Base-by-base conservation (phyloP, 2,329 filamentous ascomycete genomes). In the Fusarium transvaalense region DNA sequence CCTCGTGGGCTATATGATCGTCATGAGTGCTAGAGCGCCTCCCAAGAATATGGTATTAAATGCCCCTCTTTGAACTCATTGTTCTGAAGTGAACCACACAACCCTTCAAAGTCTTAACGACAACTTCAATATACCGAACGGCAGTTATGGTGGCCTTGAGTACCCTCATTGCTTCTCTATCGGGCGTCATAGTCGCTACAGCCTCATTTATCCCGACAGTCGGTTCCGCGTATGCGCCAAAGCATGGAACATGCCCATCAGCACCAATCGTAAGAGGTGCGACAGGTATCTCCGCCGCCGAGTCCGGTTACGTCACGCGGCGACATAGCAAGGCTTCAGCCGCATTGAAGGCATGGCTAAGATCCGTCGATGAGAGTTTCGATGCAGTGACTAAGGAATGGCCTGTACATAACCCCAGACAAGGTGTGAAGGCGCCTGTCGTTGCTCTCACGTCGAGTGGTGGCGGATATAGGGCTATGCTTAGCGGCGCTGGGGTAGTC, bases 391-490 rank as follows among this genome's bases (percentile, higher is more conserved):
- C 19, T 3, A 56, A 31, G 10, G 23, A 19, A 9, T 60, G 56
- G 51, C 4, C 23, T 29, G 15, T 14, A 2, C 10, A 52, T 9
- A 3, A 10, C n/a, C 23, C 19, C 2, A 21, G 15, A 42, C 35
- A 57, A 1, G 17, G n/a, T 15, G 6, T 3, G 0, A 41, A n/a
- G 23, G 51, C 42, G 4, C 56, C 51, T 5, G 42, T 60, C 6
- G 17, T 60, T 25, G 56, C 56, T 37, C 56, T 60, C 2, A 60
- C 56, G 10, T 60, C 56, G 0, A 60, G 56, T 25, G 56, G 56
- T 13, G 56, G 51, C 2, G 56, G 56, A 21, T 60, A 60, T 15
- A 56, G 56, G 14, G 56, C 56, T 2, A 60, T 60, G 56, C 56
- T 60, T 1, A 60, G 56, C 10, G 56, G 56, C 8, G 56, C 56